Conservation (phyloP, 805 yeast species). For the Candida wancherniae region DNA sequence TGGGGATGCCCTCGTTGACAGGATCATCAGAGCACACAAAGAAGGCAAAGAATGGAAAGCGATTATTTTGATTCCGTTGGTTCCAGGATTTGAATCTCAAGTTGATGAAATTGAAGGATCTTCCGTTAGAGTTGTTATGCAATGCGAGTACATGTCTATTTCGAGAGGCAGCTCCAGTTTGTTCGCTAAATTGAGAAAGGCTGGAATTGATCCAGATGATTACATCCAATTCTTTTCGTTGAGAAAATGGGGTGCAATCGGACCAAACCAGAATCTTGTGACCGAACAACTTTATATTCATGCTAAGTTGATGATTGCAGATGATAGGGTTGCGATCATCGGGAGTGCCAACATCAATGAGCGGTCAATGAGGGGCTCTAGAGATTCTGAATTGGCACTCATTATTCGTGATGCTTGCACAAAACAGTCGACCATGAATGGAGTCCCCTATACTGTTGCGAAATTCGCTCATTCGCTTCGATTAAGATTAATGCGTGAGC, state of each 20-base stretch:
- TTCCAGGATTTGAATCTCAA: constrained; percentile 96
- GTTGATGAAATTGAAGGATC: constrained; percentile 94
- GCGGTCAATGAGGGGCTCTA: constrained; percentile 87
- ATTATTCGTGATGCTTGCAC: constrained; percentile 78
- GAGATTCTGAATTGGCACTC: constrained; percentile 95
- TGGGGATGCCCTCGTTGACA: constrained; percentile 96
- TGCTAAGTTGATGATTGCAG: constrained; percentile 87
- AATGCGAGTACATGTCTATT: constrained; percentile 90
- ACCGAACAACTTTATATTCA: constrained; percentile 94
- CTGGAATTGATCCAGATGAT: constrained; percentile 84
- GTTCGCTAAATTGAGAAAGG: constrained; percentile 70
- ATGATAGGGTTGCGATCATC: constrained; percentile 87
- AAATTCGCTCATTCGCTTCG: constrained; percentile 86
- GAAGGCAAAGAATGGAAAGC: constrained; percentile 84
- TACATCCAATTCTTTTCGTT: constrained; percentile 88
- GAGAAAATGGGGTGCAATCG: constrained; percentile 93
- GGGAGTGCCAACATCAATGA: constrained; percentile 98
- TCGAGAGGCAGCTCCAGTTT: constrained; percentile 87
- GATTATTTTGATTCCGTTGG: constrained; percentile 82
- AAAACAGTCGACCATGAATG: constrained; percentile 71
- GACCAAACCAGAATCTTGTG: constrained; percentile 64
- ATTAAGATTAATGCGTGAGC: constrained; percentile 93
- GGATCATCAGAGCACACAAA: constrained; percentile 83
- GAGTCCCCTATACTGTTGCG: constrained; percentile 74
- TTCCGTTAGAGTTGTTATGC: constrained; percentile 92